These are phyloP conservation scores for Circinella umbellata DNA, from an alignment of 371 early-diverging fungal species.

Conservation along the genomic window DNA sequence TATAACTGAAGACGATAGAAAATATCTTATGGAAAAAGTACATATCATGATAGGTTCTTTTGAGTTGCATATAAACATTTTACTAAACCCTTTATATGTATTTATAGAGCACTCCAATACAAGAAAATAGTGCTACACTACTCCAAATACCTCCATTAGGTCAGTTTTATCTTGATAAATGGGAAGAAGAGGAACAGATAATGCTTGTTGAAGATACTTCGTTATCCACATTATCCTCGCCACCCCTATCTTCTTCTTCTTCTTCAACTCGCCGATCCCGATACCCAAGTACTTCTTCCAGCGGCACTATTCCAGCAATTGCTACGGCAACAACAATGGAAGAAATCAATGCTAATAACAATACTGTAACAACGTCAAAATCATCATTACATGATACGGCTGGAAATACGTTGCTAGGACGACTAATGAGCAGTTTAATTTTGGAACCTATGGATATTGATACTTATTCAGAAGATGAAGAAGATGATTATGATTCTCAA, in stretches of 20 bases:
- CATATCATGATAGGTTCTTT: background rate
- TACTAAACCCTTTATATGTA: too few relatives aligned
- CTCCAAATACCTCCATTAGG: constrained; percentile 81
- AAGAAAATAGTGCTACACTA: constrained; percentile 72
- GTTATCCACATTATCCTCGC: background rate
- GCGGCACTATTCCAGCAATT: background rate
- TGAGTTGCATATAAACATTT: too few relatives aligned
- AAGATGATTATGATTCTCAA: constrained; percentile 28
- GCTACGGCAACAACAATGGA: background rate
- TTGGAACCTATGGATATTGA: constrained; percentile 48
- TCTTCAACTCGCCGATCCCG: background rate
- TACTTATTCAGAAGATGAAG: constrained; percentile 20
- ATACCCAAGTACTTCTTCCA: background rate
- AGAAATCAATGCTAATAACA: background rate
- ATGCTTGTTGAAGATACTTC: background rate
- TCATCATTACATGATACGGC: constrained; percentile 42
- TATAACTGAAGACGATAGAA: constrained; percentile 80
- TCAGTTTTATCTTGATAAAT: constrained; percentile 73
- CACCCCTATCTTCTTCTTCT: background rate
- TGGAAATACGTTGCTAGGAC: constrained; percentile 69
- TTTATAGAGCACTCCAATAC: too few relatives aligned
- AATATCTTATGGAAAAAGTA: constrained; percentile 63
- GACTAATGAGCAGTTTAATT: constrained; percentile 72
- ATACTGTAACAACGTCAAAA: background rate
- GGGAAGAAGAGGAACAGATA: constrained; percentile 81